Evolutionary conservation across 352 stramenopile genomes (phyloP).

Genomic region (Globisporangium okanoganense): DNA sequence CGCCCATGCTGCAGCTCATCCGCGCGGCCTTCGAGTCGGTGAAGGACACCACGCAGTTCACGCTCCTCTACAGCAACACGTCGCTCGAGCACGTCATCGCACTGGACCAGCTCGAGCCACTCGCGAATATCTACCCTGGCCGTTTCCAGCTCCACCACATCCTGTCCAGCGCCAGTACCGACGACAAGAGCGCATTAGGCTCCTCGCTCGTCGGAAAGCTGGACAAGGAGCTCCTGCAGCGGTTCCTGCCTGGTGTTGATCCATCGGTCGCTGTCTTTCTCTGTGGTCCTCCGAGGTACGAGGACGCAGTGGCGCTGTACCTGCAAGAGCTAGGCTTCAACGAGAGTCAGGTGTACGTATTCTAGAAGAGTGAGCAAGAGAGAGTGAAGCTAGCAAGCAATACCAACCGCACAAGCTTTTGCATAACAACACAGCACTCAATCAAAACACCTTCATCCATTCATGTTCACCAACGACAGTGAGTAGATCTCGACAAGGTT

Average conservation of each 20-base stretch:
- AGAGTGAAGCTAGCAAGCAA: too few relatives aligned
- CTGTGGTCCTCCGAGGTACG: slow-evolving; percentile 70
- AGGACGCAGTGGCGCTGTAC: slow-evolving; percentile 44
- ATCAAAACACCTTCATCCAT: background rate
- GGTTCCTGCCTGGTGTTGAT: slow-evolving; percentile 37
- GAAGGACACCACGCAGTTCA: slow-evolving; percentile 58
- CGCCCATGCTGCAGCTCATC: slow-evolving; percentile 82
- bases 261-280: slow-evolving; percentile 58
- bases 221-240: slow-evolving; percentile 34
- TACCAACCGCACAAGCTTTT: background rate
- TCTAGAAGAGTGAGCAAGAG: slow-evolving; percentile 38
- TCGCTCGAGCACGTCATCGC: slow-evolving; percentile 68
- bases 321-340: slow-evolving; percentile 47
- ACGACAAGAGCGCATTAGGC: slow-evolving; percentile 44
- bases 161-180: slow-evolving; percentile 35
- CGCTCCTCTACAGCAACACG: slow-evolving; percentile 71
- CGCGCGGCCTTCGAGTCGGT: slow-evolving; percentile 57
- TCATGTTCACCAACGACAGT: background rate
- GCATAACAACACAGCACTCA: background rate
- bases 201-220: slow-evolving; percentile 51
- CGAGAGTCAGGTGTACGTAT: slow-evolving; percentile 58
- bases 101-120: slow-evolving; percentile 63
- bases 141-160: slow-evolving; percentile 70
- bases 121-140: slow-evolving; percentile 72
- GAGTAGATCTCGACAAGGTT: background rate